These are phyloP conservation scores for Russula earlei DNA, from an alignment of 768 basidiomycete species.

Conservation along the genomic window DNA sequence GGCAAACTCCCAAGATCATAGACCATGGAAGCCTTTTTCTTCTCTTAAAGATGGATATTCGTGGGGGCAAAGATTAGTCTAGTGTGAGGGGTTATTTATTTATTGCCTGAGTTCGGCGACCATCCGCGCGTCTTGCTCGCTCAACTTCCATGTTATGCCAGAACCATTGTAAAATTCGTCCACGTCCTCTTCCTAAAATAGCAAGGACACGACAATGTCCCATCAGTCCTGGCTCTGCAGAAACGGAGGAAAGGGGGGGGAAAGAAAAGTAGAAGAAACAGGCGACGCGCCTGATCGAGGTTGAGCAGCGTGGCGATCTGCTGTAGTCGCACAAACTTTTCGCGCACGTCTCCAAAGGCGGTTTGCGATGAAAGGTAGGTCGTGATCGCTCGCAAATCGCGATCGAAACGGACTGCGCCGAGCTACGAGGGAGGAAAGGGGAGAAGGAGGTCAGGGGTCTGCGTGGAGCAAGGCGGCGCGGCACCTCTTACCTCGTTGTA, in stretches of 20 bases:
- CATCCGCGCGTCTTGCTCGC: slow-evolving; percentile 62
- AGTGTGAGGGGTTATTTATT: background rate
- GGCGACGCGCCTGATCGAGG: slow-evolving; percentile 67
- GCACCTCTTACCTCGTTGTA: slow-evolving; percentile 68
- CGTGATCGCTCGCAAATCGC: slow-evolving; percentile 77
- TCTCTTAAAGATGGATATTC: background rate
- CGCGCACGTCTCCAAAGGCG: slow-evolving; percentile 79
- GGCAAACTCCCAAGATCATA: no score
- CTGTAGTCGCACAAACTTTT: slow-evolving; percentile 86
- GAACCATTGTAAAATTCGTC: slow-evolving; percentile 92
- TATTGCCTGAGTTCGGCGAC: slow-evolving; percentile 41
- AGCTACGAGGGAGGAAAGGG: slow-evolving; percentile 40
- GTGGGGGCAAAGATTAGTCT: background rate
- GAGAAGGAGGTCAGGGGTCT: background rate
- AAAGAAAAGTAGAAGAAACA: slow-evolving; percentile 23
- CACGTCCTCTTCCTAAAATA: slow-evolving; percentile 82
- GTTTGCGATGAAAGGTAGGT: slow-evolving; percentile 83
- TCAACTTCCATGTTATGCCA: slow-evolving; percentile 83
- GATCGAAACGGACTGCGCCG: slow-evolving; percentile 91
- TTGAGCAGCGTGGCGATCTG: slow-evolving; percentile 91
- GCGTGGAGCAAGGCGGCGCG: background rate
- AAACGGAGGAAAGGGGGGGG: no score
- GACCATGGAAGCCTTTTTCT: background rate
- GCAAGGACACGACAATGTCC: background rate
- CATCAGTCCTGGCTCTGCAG: background rate